phyloP scores from a whole-genome alignment of 805 yeast genomes.

The Torulaspora microellipsoides region DNA sequence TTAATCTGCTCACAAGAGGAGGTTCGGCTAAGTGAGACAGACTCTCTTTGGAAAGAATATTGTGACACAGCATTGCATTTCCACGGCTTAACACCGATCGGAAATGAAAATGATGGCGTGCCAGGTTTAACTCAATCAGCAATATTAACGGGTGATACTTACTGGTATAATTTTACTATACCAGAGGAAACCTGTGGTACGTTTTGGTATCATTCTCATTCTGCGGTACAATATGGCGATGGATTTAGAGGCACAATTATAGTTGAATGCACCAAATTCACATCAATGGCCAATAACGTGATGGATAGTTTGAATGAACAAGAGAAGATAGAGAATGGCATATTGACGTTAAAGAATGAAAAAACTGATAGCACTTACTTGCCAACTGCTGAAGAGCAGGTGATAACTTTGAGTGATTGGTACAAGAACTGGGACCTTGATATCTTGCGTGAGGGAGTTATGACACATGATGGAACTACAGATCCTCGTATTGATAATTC shows the following conservation, averaged over 20 bases:
- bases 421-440: slow-evolving; percentile 47
- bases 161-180: slow-evolving; percentile 43
- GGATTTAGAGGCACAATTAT: slow-evolving; percentile 48
- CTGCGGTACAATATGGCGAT: slow-evolving; percentile 46
- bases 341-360: neutral
- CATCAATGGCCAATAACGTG: slow-evolving; percentile 35
- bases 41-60: slow-evolving; percentile 14
- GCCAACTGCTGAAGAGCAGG: slow-evolving; percentile 46
- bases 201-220: slow-evolving; percentile 56
- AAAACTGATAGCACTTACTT: slow-evolving; percentile 26
- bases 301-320: slow-evolving; percentile 2
- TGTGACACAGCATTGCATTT: slow-evolving; percentile 44
- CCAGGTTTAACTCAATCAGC: slow-evolving; percentile 60
- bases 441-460: slow-evolving; percentile 29
- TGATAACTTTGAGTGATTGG: slow-evolving; percentile 56
- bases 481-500: slow-evolving; percentile 30
- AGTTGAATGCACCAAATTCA: slow-evolving; percentile 46
- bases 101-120: slow-evolving; percentile 42
- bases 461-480: slow-evolving; percentile 23
- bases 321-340: neutral
- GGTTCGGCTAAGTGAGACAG: slow-evolving; percentile 28
- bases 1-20: slow-evolving; percentile 18
- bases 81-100: slow-evolving; percentile 48
- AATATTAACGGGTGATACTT: slow-evolving; percentile 57
- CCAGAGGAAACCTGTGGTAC: slow-evolving; percentile 46